phyloP scores from a whole-genome alignment of 2,329 filamentous ascomycete genomes.

The Catunica adiposa region DNA sequence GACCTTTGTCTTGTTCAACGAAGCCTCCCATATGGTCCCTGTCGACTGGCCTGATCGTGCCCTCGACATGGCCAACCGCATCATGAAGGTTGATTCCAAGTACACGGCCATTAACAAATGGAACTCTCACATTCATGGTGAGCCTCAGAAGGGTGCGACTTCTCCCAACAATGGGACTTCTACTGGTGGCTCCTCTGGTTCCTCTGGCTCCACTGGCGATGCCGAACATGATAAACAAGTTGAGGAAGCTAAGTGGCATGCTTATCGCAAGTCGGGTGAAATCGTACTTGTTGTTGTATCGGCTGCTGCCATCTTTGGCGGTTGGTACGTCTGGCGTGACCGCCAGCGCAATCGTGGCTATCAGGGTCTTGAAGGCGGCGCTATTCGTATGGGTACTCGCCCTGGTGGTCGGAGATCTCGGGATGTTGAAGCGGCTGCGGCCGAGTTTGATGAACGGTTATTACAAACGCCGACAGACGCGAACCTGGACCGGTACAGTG shows the following conservation, averaged over 20 bases:
- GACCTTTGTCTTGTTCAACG: constrained; percentile 90
- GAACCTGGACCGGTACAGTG: constrained; percentile 35
- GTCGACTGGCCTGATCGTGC: constrained; percentile 78
- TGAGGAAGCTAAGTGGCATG: constrained; percentile 74
- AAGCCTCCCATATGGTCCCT: constrained; percentile 95
- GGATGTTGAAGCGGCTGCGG: constrained; percentile 47
- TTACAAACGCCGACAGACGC: constrained; percentile 28
- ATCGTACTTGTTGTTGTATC: constrained; percentile 68
- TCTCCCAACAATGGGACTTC: constrained; percentile 32
- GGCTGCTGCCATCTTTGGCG: constrained; percentile 57
- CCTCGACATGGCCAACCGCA: constrained; percentile 92
- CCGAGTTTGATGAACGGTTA: constrained; percentile 45
- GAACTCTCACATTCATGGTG: constrained; percentile 59
- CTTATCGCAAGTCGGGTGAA: constrained; percentile 77
- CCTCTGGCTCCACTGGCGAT: constrained; percentile 28
- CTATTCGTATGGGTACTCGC: constrained; percentile 18
- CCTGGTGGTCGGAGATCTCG: constrained; percentile 19
- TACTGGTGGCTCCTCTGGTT: constrained; percentile 41
- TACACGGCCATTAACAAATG: constrained; percentile 56
- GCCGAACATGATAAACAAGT: constrained; percentile 53
- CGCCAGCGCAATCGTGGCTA: constrained; percentile 41
- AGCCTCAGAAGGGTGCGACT: constrained; percentile 38
- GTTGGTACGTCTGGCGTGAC: constrained; percentile 51
- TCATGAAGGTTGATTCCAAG: constrained; percentile 83
- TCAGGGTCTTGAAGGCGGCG: constrained; percentile 28